phyloP scores from a whole-genome alignment of 768 basidiomycete species.

The Suillus discolor region DNA sequence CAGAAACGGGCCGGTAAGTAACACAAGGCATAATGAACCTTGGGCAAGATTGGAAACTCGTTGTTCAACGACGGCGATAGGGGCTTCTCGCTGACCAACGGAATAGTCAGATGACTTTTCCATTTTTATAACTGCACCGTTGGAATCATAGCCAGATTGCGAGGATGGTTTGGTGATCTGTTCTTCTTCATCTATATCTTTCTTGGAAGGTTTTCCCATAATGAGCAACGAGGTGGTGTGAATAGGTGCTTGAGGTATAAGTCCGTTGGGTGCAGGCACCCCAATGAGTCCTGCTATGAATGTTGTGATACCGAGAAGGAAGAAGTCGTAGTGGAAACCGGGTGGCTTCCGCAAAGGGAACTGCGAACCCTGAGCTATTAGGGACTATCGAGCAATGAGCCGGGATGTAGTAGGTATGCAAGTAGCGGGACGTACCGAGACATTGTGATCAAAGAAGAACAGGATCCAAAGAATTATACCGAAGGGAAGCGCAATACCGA shows the following conservation, averaged over 20 bases:
- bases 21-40: slow-evolving; percentile 74
- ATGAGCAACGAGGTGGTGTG: slow-evolving; percentile 84
- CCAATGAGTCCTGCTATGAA: slow-evolving; percentile 88
- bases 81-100: slow-evolving; percentile 48
- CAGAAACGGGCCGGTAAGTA: slow-evolving; percentile 82
- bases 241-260: slow-evolving; percentile 90
- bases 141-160: slow-evolving; percentile 4
- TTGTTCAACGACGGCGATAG: slow-evolving; percentile 85
- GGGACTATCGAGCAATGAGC: slow-evolving; percentile 49
- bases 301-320: slow-evolving; percentile 87
- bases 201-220: slow-evolving; percentile 50
- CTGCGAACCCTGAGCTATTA: slow-evolving; percentile 89
- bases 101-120: slow-evolving; percentile 24
- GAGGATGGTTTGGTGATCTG: slow-evolving; percentile 21
- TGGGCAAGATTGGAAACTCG: slow-evolving; percentile 90
- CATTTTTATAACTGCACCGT: slow-evolving; percentile 20
- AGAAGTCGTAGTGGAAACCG: slow-evolving; percentile 87
- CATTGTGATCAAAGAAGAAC: slow-evolving; percentile 96
- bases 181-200: slow-evolving; percentile 40
- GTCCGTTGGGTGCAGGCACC: slow-evolving; percentile 83
- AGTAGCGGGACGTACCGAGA: slow-evolving; percentile 60
- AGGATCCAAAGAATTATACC: slow-evolving; percentile 87
- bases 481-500: slow-evolving; percentile 87
- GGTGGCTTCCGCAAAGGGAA: slow-evolving; percentile 92
- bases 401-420: neutral